Evolutionary conservation across 2,329 filamentous ascomycete genomes (phyloP).

Genomic region (Calonectria hongkongensis): DNA sequence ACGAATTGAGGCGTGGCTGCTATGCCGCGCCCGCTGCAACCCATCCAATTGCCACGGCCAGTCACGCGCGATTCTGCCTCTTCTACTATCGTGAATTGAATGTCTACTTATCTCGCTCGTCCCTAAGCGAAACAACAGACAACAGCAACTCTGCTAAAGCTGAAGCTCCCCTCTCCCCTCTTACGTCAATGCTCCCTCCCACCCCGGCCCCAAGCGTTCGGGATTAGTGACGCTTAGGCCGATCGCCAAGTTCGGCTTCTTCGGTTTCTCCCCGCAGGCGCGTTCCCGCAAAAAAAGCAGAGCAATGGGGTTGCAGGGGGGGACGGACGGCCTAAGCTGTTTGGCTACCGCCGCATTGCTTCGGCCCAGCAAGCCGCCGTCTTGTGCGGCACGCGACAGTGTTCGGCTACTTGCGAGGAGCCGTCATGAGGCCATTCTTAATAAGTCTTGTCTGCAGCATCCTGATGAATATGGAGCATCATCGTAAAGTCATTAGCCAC

Average conservation of each 20-base stretch:
- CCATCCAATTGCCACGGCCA: conserved; percentile 20
- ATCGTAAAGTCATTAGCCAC: not conserved
- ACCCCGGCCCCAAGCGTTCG: conserved; percentile 45
- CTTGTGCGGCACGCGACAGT: too few species aligned
- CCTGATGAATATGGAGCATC: not conserved
- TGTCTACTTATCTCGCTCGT: too few species aligned
- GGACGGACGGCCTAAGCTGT: not conserved
- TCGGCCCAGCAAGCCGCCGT: conserved; percentile 43
- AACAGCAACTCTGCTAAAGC: not conserved
- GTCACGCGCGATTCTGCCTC: not conserved
- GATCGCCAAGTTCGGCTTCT: conserved; percentile 51
- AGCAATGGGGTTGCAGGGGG: too few species aligned
- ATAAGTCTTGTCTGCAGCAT: not conserved
- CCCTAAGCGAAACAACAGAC: not conserved
- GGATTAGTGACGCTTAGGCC: conserved; percentile 44
- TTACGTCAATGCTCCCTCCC: conserved; percentile 47
- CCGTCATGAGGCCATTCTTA: conserved; percentile 20
- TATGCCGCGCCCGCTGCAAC: conserved; percentile 6
- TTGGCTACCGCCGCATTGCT: conserved; percentile 52
- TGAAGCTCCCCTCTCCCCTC: conserved; percentile 15
- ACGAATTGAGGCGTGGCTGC: conserved; percentile 4
- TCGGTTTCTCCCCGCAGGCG: conserved; percentile 41
- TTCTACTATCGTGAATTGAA: not conserved
- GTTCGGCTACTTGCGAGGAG: conserved; percentile 7
- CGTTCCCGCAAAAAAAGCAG: too few species aligned